A percentile compares a stretch with the other conserved stretches of the same genome.
These are phyloP conservation scores for Endocalyx cinctus DNA, from an alignment of 2,329 filamentous ascomycete genomes.

Conservation along the genomic window DNA sequence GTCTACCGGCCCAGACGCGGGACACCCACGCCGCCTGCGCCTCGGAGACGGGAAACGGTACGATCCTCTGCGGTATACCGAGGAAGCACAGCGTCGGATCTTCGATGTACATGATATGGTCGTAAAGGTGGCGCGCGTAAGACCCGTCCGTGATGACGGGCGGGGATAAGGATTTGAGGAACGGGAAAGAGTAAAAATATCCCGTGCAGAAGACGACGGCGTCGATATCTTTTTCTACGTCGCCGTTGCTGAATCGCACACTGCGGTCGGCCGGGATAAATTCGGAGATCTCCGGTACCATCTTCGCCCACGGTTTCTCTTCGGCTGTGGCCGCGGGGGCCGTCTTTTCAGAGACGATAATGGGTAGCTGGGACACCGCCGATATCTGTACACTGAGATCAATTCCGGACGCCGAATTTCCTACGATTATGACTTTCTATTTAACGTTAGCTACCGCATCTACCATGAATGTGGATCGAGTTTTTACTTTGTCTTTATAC, in stretches of 20 bases:
- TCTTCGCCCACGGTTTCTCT: constrained; percentile 8
- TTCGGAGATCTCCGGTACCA: constrained; percentile 27
- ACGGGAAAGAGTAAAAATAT: constrained; percentile 65
- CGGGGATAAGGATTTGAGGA: constrained; percentile 34
- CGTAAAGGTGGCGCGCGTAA: constrained; percentile 56
- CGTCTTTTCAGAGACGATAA: constrained; percentile 52
- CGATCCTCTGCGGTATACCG: constrained; percentile 61
- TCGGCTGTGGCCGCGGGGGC: constrained; percentile 19
- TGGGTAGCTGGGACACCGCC: constrained; percentile 35
- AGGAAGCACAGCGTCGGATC: constrained; percentile 64
- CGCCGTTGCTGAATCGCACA: constrained; percentile 58
- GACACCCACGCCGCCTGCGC: constrained; percentile 64
- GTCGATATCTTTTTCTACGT: constrained; percentile 52
- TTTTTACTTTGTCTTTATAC: constrained; percentile 26
- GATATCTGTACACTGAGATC: constrained; percentile 66
- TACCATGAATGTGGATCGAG: background rate
- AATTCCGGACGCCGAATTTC: constrained; percentile 60
- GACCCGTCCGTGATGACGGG: constrained; percentile 55
- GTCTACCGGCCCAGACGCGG: constrained; percentile 59
- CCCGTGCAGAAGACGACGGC: constrained; percentile 66
- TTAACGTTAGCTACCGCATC: background rate
- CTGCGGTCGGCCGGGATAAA: constrained; percentile 33
- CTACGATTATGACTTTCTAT: constrained; percentile 61
- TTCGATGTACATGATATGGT: constrained; percentile 64
- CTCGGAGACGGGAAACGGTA: constrained; percentile 66